Conservation (phyloP, 2,329 filamentous ascomycete genomes). For the Phialophora verrucosa region DNA sequence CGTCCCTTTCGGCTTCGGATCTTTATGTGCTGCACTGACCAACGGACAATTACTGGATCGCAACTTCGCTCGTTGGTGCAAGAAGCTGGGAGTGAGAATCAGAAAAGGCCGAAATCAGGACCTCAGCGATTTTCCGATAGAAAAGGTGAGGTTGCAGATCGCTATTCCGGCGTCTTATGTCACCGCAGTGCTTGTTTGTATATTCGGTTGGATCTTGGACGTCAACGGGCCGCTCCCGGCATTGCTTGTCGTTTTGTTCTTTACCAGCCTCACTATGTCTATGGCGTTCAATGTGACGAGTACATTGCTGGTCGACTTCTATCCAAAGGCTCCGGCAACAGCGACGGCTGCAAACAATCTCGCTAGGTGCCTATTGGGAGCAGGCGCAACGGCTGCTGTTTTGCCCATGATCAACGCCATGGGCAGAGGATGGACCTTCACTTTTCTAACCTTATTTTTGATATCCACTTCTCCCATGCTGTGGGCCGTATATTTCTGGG, state of each 20-base stretch:
- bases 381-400: conserved; percentile 57
- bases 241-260: conserved; percentile 46
- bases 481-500: conserved; percentile 41
- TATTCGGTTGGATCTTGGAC: conserved; percentile 49
- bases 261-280: conserved; percentile 48
- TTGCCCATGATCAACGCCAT: conserved; percentile 57
- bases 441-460: conserved; percentile 46
- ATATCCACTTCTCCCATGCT: conserved; percentile 45
- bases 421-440: conserved; percentile 55
- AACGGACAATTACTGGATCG: conserved; percentile 66
- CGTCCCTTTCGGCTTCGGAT: conserved; percentile 42
- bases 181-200: conserved; percentile 40
- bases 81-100: conserved; percentile 65
- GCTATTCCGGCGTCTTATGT: conserved; percentile 44
- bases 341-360: conserved; percentile 62
- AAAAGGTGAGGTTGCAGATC: conserved; percentile 46
- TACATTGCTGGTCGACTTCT: conserved; percentile 59
- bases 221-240: conserved; percentile 44
- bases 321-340: conserved; percentile 56
- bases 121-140: conserved; percentile 59
- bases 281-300: conserved; percentile 53
- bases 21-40: conserved; percentile 38
- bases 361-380: conserved; percentile 59
- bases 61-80: conserved; percentile 74
- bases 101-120: conserved; percentile 62